Conservation (phyloP, 257 asterid genomes). For the Capsicum baccatum region DNA sequence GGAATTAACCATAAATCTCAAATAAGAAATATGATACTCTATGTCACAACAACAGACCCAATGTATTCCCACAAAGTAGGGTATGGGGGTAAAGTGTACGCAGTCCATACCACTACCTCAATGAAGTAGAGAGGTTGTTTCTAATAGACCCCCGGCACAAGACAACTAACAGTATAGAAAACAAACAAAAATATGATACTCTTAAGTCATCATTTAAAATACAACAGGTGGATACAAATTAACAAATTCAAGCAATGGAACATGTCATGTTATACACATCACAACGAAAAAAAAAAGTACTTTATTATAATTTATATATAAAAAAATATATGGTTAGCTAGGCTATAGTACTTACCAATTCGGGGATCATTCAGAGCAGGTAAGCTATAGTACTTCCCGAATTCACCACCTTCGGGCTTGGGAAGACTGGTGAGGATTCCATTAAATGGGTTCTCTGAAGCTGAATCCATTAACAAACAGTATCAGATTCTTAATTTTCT, state of each 20-base stretch:
- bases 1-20: neutral
- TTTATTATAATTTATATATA: neutral
- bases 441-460: conserved; percentile 77
- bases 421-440: conserved; percentile 77
- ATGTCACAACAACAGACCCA: no score
- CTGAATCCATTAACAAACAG: conserved; percentile 46
- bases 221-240: neutral
- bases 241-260: neutral
- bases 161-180: no score
- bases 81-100: no score
- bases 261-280: neutral
- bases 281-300: neutral
- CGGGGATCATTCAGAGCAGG: conserved; percentile 89
- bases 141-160: no score
- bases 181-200: neutral
- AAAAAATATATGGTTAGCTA: conserved; percentile 53
- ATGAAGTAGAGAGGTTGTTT: no score
- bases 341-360: conserved; percentile 79
- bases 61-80: no score
- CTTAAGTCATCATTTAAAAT: neutral
- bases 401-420: conserved; percentile 93
- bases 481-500: conserved; percentile 27
- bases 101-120: no score
- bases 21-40: neutral
- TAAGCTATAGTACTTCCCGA: conserved; percentile 86